Evolutionary conservation across 2,329 filamentous ascomycete genomes (phyloP).

Genomic region (Arthrobotrys pseudoclavata): DNA sequence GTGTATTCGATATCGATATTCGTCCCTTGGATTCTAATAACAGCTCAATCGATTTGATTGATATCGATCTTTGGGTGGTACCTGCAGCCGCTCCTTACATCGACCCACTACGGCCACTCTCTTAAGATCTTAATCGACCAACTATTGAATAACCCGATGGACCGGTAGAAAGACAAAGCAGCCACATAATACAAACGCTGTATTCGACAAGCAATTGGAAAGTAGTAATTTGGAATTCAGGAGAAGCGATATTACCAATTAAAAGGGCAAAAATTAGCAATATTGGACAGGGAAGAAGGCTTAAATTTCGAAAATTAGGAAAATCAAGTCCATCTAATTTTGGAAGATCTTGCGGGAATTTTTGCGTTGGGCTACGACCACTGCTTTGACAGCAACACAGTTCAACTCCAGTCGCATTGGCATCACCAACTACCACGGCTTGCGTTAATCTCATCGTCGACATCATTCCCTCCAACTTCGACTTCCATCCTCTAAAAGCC

Average conservation of each 20-base stretch:
- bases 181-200: background rate
- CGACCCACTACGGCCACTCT: conserved; percentile 9
- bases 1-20: background rate
- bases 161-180: conserved; percentile 23
- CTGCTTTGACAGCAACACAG: conserved; percentile 1
- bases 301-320: conserved; percentile 29
- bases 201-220: background rate
- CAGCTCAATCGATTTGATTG: background rate
- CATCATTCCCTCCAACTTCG: background rate
- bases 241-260: background rate
- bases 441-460: background rate
- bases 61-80: conserved; percentile 5
- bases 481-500: background rate
- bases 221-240: conserved; percentile 6
- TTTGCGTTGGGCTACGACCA: conserved; percentile 23
- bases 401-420: background rate
- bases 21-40: background rate
- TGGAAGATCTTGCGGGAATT: background rate
- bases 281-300: conserved; percentile 2
- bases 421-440: background rate
- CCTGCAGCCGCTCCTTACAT: conserved; percentile 37
- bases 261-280: background rate
- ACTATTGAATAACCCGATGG: conserved; percentile 22
- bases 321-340: conserved; percentile 32
- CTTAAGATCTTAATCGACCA: conserved; percentile 1